Conservation (phyloP, 805 yeast genomes). For the Isabelozyma gotoi region DNA sequence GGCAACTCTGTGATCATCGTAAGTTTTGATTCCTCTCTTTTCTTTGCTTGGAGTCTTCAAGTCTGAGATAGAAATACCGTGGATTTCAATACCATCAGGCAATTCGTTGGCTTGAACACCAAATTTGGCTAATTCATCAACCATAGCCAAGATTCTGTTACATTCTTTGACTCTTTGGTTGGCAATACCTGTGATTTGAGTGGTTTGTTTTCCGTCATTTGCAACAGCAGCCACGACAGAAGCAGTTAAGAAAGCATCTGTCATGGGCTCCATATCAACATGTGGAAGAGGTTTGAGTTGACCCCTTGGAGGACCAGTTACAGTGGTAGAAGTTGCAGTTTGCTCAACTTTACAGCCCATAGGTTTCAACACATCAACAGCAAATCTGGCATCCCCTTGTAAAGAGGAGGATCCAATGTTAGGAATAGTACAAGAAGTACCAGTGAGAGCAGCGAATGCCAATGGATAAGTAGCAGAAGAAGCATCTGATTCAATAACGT, state of each 20-base stretch:
- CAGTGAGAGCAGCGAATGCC: constrained; percentile 96
- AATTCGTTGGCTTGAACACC: constrained; percentile 85
- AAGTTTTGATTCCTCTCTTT: constrained; percentile 66
- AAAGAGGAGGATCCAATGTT: constrained; percentile 88
- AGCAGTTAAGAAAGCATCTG: constrained; percentile 97
- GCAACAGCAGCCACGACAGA: constrained; percentile 90
- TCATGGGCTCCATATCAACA: constrained; percentile 99
- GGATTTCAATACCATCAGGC: constrained; percentile 88
- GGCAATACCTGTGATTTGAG: constrained; percentile 92
- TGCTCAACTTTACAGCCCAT: constrained; percentile 94
- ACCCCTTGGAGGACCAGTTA: constrained; percentile 81
- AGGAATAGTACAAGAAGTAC: constrained; percentile 89
- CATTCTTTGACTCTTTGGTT: constrained; percentile 98
- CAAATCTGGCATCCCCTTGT: constrained; percentile 97
- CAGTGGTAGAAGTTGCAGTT: constrained; percentile 84
- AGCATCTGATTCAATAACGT: constrained; percentile 94
- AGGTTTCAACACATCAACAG: constrained; percentile 85
- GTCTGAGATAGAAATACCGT: constrained; percentile 56
- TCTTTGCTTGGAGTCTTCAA: constrained; percentile 53
- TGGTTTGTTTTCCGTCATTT: constrained; percentile 44
- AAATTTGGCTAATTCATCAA: constrained; percentile 79
- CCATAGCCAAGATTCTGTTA: constrained; percentile 95
- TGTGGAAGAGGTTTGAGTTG: constrained; percentile 63
- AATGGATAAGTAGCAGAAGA: constrained; percentile 97
- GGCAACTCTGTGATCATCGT: constrained; percentile 97